Conservation (phyloP, 352 stramenopile species). For the Thraustochytrium striatum region DNA sequence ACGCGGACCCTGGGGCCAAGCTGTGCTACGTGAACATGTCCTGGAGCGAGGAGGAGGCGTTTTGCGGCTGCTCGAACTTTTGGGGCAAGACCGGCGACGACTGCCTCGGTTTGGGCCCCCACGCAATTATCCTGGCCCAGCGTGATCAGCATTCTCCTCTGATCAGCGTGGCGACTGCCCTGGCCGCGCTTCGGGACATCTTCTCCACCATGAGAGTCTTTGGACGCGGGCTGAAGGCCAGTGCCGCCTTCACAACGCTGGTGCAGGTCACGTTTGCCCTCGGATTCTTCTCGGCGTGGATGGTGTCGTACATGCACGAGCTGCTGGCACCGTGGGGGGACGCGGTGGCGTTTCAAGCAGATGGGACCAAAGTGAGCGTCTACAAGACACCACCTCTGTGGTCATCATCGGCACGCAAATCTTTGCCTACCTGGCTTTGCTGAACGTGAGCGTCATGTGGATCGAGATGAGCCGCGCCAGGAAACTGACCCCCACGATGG, state of each 20-base stretch:
- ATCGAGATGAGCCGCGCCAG: conserved; percentile 7
- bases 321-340: not conserved
- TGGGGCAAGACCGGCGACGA: not conserved
- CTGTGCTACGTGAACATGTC: not conserved
- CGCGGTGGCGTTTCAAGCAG: not conserved
- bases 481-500: not conserved
- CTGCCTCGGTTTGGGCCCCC: not conserved
- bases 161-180: no score
- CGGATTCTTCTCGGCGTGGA: not conserved
- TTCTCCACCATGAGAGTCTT: no score
- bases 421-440: not conserved
- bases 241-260: not conserved
- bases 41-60: not conserved
- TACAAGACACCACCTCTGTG: not conserved
- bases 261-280: not conserved
- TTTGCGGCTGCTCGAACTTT: not conserved
- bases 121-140: no score
- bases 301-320: not conserved
- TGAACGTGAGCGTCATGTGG: no score
- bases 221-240: no score
- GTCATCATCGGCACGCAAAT: not conserved
- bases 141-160: no score
- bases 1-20: not conserved
- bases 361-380: not conserved
- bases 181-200: no score